Evolutionary conservation across 2,329 filamentous ascomycete genomes (phyloP).

Genomic region (Exophiala dermatitidis): DNA sequence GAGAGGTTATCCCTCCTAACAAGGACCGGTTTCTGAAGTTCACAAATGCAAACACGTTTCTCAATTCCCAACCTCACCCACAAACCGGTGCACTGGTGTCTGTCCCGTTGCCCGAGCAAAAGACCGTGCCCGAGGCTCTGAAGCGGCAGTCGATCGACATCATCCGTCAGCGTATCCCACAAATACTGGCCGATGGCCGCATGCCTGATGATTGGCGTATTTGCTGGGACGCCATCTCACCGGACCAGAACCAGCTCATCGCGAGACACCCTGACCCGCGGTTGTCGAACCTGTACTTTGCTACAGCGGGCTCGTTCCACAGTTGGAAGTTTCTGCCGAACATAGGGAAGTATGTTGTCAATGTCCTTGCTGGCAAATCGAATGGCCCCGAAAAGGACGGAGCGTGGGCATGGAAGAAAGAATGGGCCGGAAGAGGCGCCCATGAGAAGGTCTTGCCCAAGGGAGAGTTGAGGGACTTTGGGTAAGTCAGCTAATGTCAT

Average conservation of each 20-base stretch:
- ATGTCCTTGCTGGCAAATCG: constrained; percentile 27
- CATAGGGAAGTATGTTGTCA: constrained; percentile 51
- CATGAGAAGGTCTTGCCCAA: constrained; percentile 30
- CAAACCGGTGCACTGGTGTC: constrained; percentile 48
- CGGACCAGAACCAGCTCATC: constrained; percentile 57
- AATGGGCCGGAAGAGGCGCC: constrained; percentile 25
- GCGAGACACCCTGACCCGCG: constrained; percentile 42
- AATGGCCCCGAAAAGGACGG: constrained; percentile 35
- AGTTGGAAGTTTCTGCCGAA: constrained; percentile 60
- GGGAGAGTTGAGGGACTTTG: constrained; percentile 27
- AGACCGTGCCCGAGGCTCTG: constrained; percentile 37
- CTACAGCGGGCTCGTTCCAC: constrained; percentile 58
- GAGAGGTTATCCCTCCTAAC: constrained; percentile 45
- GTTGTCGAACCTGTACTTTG: constrained; percentile 50
- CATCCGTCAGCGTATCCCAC: constrained; percentile 27
- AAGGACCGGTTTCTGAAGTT: constrained; percentile 51
- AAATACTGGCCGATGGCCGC: constrained; percentile 30
- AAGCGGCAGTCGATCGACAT: constrained; percentile 35
- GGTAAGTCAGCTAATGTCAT: background rate
- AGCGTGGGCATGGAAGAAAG: constrained; percentile 35
- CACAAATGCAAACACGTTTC: constrained; percentile 54
- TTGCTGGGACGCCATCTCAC: constrained; percentile 56
- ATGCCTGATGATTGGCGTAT: constrained; percentile 40
- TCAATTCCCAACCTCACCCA: constrained; percentile 45
- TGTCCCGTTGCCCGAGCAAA: constrained; percentile 42